These are phyloP conservation scores for Tirmania nivea DNA, from an alignment of 495 filamentous ascomycete species.

Conservation along the genomic window DNA sequence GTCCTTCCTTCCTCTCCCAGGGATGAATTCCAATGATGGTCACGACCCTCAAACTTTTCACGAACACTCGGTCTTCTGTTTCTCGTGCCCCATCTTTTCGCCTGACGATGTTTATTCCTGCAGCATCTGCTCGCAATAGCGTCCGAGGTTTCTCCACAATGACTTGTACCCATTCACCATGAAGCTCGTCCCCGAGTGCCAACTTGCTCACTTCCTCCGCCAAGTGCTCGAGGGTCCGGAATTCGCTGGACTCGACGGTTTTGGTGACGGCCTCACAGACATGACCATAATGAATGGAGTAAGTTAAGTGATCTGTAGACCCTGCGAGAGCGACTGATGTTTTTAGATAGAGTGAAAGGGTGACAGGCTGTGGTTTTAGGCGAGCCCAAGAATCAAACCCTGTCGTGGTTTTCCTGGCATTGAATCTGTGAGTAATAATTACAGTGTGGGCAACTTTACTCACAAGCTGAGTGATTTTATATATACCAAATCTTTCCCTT, in stretches of 20 bases:
- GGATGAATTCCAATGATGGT: conserved; percentile 35
- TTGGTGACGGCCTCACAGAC: conserved; percentile 12
- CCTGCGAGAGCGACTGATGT: conserved; percentile 18
- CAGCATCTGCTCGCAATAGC: conserved; percentile 16
- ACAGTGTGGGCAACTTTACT: not conserved
- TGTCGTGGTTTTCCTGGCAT: conserved; percentile 14
- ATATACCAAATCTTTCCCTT: conserved; percentile 18
- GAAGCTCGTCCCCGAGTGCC: conserved; percentile 10
- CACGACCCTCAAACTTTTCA: conserved; percentile 15
- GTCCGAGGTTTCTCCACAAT: conserved; percentile 16
- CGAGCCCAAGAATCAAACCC: conserved; percentile 16
- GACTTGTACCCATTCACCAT: conserved; percentile 16
- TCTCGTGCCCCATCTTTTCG: conserved; percentile 5
- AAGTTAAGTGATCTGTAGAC: conserved; percentile 18
- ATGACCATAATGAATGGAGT: conserved; percentile 18
- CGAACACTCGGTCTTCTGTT: conserved; percentile 15
- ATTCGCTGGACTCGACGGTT: conserved; percentile 10
- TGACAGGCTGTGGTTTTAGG: conserved; percentile 14
- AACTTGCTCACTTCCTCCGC: conserved; percentile 11
- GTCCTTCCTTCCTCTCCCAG: conserved; percentile 36
- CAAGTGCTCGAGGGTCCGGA: conserved; percentile 13
- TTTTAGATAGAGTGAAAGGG: conserved; percentile 15
- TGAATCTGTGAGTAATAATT: not conserved
- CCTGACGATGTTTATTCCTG: conserved; percentile 11
- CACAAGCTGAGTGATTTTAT: conserved; percentile 17